Evolutionary conservation across 1,284 basidiomycete species (phyloP).

Genomic region (Rhodotorula glutinis): DNA sequence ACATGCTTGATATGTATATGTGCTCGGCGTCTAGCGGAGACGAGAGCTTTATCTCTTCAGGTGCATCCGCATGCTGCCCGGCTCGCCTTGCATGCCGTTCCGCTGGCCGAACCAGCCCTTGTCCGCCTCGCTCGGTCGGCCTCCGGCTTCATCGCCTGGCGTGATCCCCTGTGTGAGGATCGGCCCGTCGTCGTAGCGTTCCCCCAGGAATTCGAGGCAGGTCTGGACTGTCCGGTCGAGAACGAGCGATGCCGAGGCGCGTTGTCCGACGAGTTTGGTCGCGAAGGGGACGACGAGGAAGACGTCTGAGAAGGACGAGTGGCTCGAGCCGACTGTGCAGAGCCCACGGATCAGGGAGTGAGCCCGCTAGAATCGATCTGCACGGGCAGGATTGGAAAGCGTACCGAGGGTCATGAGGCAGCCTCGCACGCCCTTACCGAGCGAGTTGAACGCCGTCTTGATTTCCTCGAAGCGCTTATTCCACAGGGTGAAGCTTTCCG

Average conservation of each 20-base stretch:
- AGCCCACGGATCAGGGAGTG: background rate
- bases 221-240: conserved; percentile 14
- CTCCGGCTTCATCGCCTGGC: conserved; percentile 15
- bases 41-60: background rate
- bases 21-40: background rate
- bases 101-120: conserved; percentile 4
- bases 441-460: conserved; percentile 42
- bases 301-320: conserved; percentile 45
- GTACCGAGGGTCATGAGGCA: conserved; percentile 34
- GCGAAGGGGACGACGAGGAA: conserved; percentile 36
- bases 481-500: conserved; percentile 50
- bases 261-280: conserved; percentile 44
- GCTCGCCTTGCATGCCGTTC: conserved; percentile 16
- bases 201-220: conserved; percentile 19
- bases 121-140: conserved; percentile 18
- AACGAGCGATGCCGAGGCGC: conserved; percentile 8
- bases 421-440: conserved; percentile 20
- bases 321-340: conserved; percentile 42
- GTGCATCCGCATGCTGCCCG: conserved; percentile 20
- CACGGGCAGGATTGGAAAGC: background rate
- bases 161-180: conserved; percentile 10
- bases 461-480: conserved; percentile 43
- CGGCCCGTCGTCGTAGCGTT: background rate
- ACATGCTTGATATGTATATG: background rate
- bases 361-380: background rate